Percentiles rank a stretch among this genome's conserved stretches.
phyloP scores from a whole-genome alignment of 441 rosid species.

The Populus hybrid region DNA sequence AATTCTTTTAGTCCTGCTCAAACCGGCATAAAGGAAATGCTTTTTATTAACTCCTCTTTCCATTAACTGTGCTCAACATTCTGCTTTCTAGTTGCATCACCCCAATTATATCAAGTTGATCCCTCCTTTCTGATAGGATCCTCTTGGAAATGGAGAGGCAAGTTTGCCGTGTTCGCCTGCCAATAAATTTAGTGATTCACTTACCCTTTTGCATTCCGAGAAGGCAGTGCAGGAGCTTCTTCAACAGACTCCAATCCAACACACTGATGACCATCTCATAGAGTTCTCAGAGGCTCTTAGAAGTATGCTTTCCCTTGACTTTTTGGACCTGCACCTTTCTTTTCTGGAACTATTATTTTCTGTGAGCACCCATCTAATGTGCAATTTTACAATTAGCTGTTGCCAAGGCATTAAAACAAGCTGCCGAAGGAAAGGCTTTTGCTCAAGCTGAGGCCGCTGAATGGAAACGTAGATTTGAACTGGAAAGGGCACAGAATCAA shows the following conservation, averaged over 20 bases:
- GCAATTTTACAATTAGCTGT: slow-evolving; percentile 54
- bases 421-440: slow-evolving; percentile 95
- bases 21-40: background rate
- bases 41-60: background rate
- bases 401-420: slow-evolving; percentile 86
- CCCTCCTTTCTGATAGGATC: slow-evolving; percentile 32
- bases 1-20: background rate
- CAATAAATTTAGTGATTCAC: slow-evolving; percentile 43
- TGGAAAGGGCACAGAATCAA: slow-evolving; percentile 61
- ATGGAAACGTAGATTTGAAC: slow-evolving; percentile 93
- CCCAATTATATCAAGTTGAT: background rate
- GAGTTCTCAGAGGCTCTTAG: slow-evolving; percentile 95
- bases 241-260: slow-evolving; percentile 71
- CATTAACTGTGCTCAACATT: background rate
- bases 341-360: background rate
- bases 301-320: slow-evolving; percentile 48
- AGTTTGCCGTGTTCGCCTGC: slow-evolving; percentile 35
- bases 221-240: slow-evolving; percentile 86
- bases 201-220: slow-evolving; percentile 60
- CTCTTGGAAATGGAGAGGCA: slow-evolving; percentile 54
- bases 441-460: slow-evolving; percentile 99
- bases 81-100: too few species aligned
- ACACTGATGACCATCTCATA: slow-evolving; percentile 78
- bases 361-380: slow-evolving; percentile 1
- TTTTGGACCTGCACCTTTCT: slow-evolving; percentile 4